Evolutionary conservation across 2,329 filamentous ascomycete species (phyloP).

Genomic region (Cadophora malorum): DNA sequence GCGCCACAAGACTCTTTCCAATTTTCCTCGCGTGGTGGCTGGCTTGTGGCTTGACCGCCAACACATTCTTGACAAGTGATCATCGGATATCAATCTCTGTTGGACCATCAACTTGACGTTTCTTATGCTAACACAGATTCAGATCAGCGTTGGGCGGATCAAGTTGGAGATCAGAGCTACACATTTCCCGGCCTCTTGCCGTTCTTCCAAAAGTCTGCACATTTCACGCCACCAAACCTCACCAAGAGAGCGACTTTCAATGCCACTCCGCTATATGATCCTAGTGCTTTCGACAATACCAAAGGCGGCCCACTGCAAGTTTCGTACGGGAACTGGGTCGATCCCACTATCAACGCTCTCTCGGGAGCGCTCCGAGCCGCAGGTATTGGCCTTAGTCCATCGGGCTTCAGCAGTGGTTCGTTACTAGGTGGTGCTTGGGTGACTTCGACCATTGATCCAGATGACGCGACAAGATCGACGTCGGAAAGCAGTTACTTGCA

Average conservation of each 20-base stretch:
- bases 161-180: slow-evolving; percentile 52
- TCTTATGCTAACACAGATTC: neutral
- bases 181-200: slow-evolving; percentile 53
- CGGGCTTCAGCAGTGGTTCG: slow-evolving; percentile 35
- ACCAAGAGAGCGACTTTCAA: slow-evolving; percentile 38
- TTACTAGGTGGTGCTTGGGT: slow-evolving; percentile 27
- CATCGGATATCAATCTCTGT: neutral
- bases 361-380: slow-evolving; percentile 31
- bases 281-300: slow-evolving; percentile 42
- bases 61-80: neutral
- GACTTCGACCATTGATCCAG: slow-evolving; percentile 28
- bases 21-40: neutral
- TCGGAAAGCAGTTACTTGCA: slow-evolving; percentile 21
- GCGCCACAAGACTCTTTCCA: neutral
- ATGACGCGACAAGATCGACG: slow-evolving; percentile 29
- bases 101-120: slow-evolving; percentile 17
- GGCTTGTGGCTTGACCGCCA: neutral
- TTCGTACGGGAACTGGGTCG: slow-evolving; percentile 48
- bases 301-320: slow-evolving; percentile 50
- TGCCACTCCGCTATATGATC: slow-evolving; percentile 41
- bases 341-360: slow-evolving; percentile 15
- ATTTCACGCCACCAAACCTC: slow-evolving; percentile 38
- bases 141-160: slow-evolving; percentile 52
- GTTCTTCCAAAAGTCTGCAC: slow-evolving; percentile 50
- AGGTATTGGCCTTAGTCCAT: slow-evolving; percentile 26